Evolutionary conservation across 2,329 filamentous ascomycete genomes (phyloP).

Genomic region (Trichoderma semiorbis): DNA sequence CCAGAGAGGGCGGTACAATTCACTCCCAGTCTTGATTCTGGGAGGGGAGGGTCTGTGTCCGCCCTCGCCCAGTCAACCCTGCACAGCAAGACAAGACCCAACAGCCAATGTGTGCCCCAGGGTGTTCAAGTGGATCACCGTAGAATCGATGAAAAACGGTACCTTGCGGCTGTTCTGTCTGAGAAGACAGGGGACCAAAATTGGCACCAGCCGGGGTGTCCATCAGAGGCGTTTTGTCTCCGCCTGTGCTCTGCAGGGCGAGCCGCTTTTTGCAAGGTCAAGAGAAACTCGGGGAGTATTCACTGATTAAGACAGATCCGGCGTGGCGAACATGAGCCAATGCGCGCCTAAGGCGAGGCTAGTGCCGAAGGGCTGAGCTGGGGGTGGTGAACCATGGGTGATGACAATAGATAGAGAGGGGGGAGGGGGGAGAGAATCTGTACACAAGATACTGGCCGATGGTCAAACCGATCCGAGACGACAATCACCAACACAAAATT

Average conservation of each 20-base stretch:
- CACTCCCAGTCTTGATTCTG: conserved; percentile 27
- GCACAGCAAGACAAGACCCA: conserved; percentile 15
- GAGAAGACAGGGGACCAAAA: conserved; percentile 24
- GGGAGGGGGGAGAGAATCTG: not conserved
- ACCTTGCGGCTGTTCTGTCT: conserved; percentile 30
- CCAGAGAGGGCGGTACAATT: conserved; percentile 28
- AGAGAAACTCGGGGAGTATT: conserved; percentile 17
- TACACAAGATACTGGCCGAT: not conserved
- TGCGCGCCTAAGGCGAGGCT: conserved; percentile 9
- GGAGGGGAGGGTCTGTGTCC: conserved; percentile 34
- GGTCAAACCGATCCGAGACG: not conserved
- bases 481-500: not conserved
- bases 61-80: conserved; percentile 24
- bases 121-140: conserved; percentile 26
- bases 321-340: conserved; percentile 19
- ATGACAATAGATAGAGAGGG: not conserved
- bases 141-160: conserved; percentile 30
- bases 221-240: conserved; percentile 19
- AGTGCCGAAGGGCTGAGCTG: conserved; percentile 17
- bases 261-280: conserved; percentile 9
- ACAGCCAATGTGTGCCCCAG: conserved; percentile 14
- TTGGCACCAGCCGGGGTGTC: conserved; percentile 20
- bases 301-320: conserved; percentile 16
- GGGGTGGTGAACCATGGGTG: not conserved
- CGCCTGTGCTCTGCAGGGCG: conserved; percentile 22